Evolutionary conservation across 306 rosid species (phyloP), one percentile per base, ranked within the genome.

Genomic region (Rosa multiflora): DNA sequence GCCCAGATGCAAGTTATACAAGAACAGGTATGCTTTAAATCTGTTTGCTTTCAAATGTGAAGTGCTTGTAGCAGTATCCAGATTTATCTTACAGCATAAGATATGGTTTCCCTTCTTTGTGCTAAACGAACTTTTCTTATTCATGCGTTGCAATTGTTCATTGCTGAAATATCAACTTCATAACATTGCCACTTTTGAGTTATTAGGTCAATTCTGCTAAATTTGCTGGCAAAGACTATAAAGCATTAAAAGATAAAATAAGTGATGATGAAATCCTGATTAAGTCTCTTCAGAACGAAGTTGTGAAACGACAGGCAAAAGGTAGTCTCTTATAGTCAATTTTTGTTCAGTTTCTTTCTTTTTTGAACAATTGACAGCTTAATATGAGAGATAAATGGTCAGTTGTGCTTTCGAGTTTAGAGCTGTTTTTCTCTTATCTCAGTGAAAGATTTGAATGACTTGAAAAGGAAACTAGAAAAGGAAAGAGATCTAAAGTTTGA

Each of bases 251-350:
- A 76, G 82, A 86, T 47, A 92, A 94, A 87, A 75, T 88, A 51
- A 89, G 91, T 81, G 95, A 92, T 10, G 94, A 89, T 55, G 89
- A 80, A 80, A 86, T 91, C 35, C 15, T 84, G 72, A 94, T 89
- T 53, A 94, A 90, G 84, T 87, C 99, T 66, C 99, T 94, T 35
- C 93, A 94, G 42, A 92, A 89, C 47, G 90, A 88, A 76, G 47
- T 89, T 89, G 87, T 83, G 71, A 97, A 94, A 80, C 78, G 82
- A 72, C 89, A 87, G 71, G 86, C 85, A 81, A 91, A 85, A 90
- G 93, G 99, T 94, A 74, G 9, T 48, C 71, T 78, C 76, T 67
- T 62, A 39, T 79, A 82, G 75, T 74, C 66, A 58, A 58, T 77
- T 72, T 76, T 26, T 20, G 72, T 76, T 20, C 53, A 47, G 29